A percentile compares a stretch with the other conserved stretches of the same genome.
These are phyloP conservation scores for Dioscorea zingiberensis DNA, from an alignment of 106 monocot species.

Conservation along the genomic window DNA sequence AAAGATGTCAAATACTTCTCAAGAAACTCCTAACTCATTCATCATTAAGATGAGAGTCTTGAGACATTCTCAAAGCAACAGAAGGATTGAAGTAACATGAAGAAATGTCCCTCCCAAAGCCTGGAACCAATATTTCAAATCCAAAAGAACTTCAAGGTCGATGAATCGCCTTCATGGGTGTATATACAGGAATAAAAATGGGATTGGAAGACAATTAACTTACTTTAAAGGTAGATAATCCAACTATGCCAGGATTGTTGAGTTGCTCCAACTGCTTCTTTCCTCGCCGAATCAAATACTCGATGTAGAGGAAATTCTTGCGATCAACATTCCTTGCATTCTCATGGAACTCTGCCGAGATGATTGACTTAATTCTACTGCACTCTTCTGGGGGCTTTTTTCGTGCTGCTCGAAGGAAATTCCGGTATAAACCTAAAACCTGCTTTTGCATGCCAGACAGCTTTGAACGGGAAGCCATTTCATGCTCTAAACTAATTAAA, in stretches of 20 bases:
- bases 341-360: constrained; percentile 73
- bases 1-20: too few relatives aligned
- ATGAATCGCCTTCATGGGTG: too few relatives aligned
- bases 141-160: too few relatives aligned
- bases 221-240: constrained; percentile 55
- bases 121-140: too few relatives aligned
- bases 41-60: too few relatives aligned
- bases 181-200: too few relatives aligned
- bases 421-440: constrained; percentile 65
- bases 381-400: constrained; percentile 61
- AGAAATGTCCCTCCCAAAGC: too few relatives aligned
- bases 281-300: constrained; percentile 74
- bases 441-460: constrained; percentile 89
- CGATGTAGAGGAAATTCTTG: constrained; percentile 80
- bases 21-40: too few relatives aligned
- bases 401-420: constrained; percentile 75
- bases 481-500: background rate
- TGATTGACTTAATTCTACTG: constrained; percentile 44
- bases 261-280: constrained; percentile 91
- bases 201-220: background rate
- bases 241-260: constrained; percentile 44
- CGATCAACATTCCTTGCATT: constrained; percentile 60
- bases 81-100: too few relatives aligned
- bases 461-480: constrained; percentile 41
- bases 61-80: too few relatives aligned